Conservation (phyloP, 2,329 filamentous ascomycete genomes). For the Pseudomassariella vexata region DNA sequence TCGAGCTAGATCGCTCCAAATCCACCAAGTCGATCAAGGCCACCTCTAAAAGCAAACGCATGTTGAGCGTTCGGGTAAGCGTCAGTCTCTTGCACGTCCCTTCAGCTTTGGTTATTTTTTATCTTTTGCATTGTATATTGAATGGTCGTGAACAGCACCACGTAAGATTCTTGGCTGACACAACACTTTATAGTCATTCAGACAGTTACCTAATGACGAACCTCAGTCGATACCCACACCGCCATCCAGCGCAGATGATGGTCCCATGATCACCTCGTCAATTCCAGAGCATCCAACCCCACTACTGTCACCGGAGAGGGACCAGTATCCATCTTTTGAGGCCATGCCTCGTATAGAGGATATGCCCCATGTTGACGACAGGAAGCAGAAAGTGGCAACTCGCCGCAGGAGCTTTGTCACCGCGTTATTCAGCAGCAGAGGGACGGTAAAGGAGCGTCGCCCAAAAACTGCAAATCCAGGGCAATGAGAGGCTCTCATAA, state of each 20-base stretch:
- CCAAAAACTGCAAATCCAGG: too few species aligned
- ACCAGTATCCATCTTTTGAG: too few species aligned
- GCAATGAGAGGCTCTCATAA: too few species aligned
- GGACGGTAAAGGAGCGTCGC: conserved; percentile 4
- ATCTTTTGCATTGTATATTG: too few species aligned
- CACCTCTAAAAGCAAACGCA: conserved; percentile 1
- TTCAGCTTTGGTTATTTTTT: too few species aligned
- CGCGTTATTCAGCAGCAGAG: conserved; percentile 19
- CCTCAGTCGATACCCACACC: conserved; percentile 17
- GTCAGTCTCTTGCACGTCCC: conserved; percentile 5
- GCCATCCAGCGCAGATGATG: conserved; percentile 20
- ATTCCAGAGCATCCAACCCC: conserved; percentile 12
- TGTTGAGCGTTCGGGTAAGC: conserved; percentile 8
- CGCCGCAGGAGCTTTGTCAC: conserved; percentile 23
- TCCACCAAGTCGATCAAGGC: conserved; percentile 12
- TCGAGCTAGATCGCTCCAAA: conserved; percentile 9
- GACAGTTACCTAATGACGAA: too few species aligned
- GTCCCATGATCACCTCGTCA: conserved; percentile 19
- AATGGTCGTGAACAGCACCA: too few species aligned
- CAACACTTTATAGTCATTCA: too few species aligned
- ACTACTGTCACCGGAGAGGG: too few species aligned
- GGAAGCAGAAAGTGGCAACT: conserved; percentile 15
- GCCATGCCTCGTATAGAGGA: too few species aligned
- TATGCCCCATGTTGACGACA: conserved; percentile 14
- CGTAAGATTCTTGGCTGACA: too few species aligned